Conservation (phyloP, 352 stramenopile genomes). For the Pythium oligandrum region DNA sequence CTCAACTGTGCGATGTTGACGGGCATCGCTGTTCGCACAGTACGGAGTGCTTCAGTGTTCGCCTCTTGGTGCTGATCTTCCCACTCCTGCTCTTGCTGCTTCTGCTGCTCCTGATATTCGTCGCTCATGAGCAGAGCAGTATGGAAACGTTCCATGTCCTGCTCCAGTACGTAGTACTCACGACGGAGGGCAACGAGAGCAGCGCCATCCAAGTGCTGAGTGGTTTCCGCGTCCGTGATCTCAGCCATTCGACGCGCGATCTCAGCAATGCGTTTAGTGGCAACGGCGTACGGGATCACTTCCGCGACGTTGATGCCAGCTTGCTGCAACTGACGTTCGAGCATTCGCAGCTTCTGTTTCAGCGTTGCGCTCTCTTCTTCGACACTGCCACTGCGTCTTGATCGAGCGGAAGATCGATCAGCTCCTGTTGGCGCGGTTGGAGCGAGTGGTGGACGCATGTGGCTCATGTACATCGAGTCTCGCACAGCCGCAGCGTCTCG, state of each 20-base stretch:
- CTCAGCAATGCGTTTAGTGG: slow-evolving; percentile 65
- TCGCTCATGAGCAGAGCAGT: slow-evolving; percentile 87
- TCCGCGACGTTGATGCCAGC: slow-evolving; percentile 81
- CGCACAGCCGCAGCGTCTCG: slow-evolving; percentile 39
- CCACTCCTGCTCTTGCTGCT: slow-evolving; percentile 60
- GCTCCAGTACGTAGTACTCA: slow-evolving; percentile 87
- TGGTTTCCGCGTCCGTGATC: slow-evolving; percentile 71
- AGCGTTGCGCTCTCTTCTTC: slow-evolving; percentile 49
- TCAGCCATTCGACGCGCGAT: slow-evolving; percentile 80
- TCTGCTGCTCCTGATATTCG: slow-evolving; percentile 85
- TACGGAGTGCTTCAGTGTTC: slow-evolving; percentile 51
- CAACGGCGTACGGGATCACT: slow-evolving; percentile 85
- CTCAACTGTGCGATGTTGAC: slow-evolving; percentile 78
- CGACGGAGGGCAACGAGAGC: slow-evolving; percentile 28
- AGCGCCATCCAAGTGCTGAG: slow-evolving; percentile 17
- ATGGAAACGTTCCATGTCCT: slow-evolving; percentile 90
- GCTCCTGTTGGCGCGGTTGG: neutral
- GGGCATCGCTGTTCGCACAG: slow-evolving; percentile 70
- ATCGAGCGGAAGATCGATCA: neutral
- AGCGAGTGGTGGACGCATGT: slow-evolving; percentile 27
- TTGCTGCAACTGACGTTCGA: slow-evolving; percentile 69
- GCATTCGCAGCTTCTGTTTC: slow-evolving; percentile 63
- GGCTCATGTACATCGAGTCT: slow-evolving; percentile 54
- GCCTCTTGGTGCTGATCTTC: slow-evolving; percentile 43
- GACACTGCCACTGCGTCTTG: slow-evolving; percentile 22